Evolutionary conservation across 1,284 basidiomycete genomes (phyloP), one percentile per base, ranked within the genome.

Genomic region (Bjerkandera adusta): DNA sequence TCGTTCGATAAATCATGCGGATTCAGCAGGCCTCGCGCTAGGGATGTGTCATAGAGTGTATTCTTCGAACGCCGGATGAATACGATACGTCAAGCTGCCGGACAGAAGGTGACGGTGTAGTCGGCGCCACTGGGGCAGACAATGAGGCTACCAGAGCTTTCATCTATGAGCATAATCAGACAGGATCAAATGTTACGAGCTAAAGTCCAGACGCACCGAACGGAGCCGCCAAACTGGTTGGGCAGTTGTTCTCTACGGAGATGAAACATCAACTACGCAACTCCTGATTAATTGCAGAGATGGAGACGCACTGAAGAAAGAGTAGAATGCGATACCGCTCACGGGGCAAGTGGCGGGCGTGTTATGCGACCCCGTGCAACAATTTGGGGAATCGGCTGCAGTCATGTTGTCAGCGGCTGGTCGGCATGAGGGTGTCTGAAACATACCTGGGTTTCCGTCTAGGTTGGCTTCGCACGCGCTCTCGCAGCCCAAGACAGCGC

Each of bases 381-480:
- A 63, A 44, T 56, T 55, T 3, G 48, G 29, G 18, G 54, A 57
- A 45, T 62, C 46, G 20, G 40, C 52, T 43, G 43, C 13, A 3
- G 25, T 15, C 12, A 15, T 21, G 13, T 22, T 15, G 8, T 11
- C 7, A 8, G 10, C 5, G 12, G 6, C 5, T 2, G 6, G 37
- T 27, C 13, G 15, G 4, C 16, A 40, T 10, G 10, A 16, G 22
- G 4, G 21, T 24, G 3, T 13, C 7, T 33, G 15, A 13, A 32
- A n/a, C 11, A 8, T 20, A 42, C 39, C 39, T 12, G 26, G 39
- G 16, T 42, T 32, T 15, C 39, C 39, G 22, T 42, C 62, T 25
- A 83, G 64, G 54, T 80, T 78, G 11, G 79, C 79, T 1, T 61
- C 53, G 61, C 82, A 85, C 2, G 82, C 76, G 42, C 72, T 76